A percentile compares a stretch with the other conserved stretches of the same genome.
These are phyloP conservation scores for Annulohypoxylon moriforme DNA, from an alignment of 495 filamentous ascomycete species.

Conservation along the genomic window DNA sequence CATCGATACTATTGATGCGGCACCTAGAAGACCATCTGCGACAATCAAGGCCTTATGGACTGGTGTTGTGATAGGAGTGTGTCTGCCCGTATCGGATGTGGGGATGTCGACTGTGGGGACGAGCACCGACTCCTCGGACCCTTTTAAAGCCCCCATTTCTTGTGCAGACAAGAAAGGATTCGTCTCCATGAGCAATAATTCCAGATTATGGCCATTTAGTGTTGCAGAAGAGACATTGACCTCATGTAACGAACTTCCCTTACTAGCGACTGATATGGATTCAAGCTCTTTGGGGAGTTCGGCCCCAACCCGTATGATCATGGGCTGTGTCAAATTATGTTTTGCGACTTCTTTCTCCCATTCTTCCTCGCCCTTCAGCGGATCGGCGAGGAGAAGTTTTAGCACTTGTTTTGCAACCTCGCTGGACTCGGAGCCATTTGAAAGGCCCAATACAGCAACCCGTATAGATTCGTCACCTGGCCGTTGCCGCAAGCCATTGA, in stretches of 20 bases:
- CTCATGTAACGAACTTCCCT: conserved; percentile 56
- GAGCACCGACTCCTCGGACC: conserved; percentile 69
- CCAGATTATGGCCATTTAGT: conserved; percentile 74
- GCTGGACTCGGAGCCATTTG: conserved; percentile 49
- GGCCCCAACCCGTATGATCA: conserved; percentile 58
- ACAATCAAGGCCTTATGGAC: conserved; percentile 86
- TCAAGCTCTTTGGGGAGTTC: conserved; percentile 33
- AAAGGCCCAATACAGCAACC: conserved; percentile 68
- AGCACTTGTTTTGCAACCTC: conserved; percentile 68
- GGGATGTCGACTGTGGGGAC: conserved; percentile 78
- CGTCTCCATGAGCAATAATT: conserved; percentile 76
- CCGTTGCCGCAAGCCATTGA: conserved; percentile 77
- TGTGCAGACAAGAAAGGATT: conserved; percentile 59
- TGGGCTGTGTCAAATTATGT: conserved; percentile 53
- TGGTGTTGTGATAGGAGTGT: conserved; percentile 77
- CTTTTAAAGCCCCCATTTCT: conserved; percentile 43
- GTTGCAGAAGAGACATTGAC: conserved; percentile 72
- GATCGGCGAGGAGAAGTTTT: conserved; percentile 79
- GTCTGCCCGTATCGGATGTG: conserved; percentile 67
- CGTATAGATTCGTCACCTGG: conserved; percentile 72
- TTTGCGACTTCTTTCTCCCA: conserved; percentile 78
- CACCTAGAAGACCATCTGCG: conserved; percentile 68
- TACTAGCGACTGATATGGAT: conserved; percentile 39
- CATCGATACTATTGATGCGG: conserved; percentile 52
- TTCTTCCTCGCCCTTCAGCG: conserved; percentile 68